Evolutionary conservation across 1,139 yeast genomes (phyloP).

Genomic region (Pneumocystis oryctolagi): DNA sequence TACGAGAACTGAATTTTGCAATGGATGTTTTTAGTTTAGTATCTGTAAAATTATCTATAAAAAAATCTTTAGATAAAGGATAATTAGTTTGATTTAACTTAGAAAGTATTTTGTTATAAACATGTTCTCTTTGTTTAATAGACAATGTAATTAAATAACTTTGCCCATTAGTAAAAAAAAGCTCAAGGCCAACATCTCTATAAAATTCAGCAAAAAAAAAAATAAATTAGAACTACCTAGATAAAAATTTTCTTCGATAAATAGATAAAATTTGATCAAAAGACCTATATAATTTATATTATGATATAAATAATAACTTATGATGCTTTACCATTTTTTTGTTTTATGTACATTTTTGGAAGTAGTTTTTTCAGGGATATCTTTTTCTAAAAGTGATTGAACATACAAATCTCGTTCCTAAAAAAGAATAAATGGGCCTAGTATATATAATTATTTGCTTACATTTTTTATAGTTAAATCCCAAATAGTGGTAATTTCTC

Average conservation of each 20-base stretch:
- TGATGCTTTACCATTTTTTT: constrained; percentile 1
- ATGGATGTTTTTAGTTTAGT: neutral
- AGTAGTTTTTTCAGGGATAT: constrained; percentile 5
- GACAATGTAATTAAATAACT: constrained; percentile 48
- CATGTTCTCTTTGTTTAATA: constrained; percentile 39
- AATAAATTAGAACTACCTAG: constrained; percentile 20
- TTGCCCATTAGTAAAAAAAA: constrained; percentile 59
- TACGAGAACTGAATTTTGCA: neutral
- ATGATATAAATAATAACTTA: constrained; percentile 7
- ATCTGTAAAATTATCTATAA: neutral
- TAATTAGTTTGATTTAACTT: constrained; percentile 1
- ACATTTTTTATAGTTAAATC: constrained; percentile 37
- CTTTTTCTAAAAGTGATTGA: constrained; percentile 36
- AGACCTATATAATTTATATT: constrained; percentile 33
- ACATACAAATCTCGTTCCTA: constrained; percentile 52
- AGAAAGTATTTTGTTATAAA: constrained; percentile 32
- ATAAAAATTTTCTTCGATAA: constrained; percentile 55
- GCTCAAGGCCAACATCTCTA: constrained; percentile 63
- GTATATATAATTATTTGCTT: neutral
- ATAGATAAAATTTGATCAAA: constrained; percentile 42
- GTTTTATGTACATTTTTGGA: neutral
- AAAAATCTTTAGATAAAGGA: neutral
- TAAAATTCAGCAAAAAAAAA: neutral
- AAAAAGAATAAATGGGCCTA: constrained; percentile 7
- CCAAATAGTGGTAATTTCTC: constrained; percentile 50